These are phyloP conservation scores for Blastobotrys indianensis DNA, from an alignment of 1,139 yeast species.

Conservation along the genomic window DNA sequence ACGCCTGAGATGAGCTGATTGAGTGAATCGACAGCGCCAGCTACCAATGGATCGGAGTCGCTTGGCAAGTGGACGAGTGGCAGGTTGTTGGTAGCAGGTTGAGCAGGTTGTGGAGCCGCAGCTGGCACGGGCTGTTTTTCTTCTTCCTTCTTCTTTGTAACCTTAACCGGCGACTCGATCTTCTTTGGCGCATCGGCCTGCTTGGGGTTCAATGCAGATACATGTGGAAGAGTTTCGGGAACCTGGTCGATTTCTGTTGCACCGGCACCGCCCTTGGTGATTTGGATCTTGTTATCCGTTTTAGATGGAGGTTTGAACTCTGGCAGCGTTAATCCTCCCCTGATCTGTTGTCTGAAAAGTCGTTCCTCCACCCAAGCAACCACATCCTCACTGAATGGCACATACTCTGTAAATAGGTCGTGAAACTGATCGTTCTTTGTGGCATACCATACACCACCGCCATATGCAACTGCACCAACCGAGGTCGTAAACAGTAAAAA, in stretches of 20 bases:
- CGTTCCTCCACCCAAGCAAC: constrained; percentile 47
- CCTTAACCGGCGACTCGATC: not conserved
- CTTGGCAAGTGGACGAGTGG: constrained; percentile 28
- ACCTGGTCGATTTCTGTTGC: constrained; percentile 13
- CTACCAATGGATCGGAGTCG: constrained; percentile 44
- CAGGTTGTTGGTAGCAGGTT: constrained; percentile 8
- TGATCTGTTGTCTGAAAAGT: constrained; percentile 26
- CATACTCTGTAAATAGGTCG: constrained; percentile 48
- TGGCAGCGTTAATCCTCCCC: constrained; percentile 17
- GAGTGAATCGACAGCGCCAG: constrained; percentile 44
- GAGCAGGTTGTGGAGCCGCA: constrained; percentile 4
- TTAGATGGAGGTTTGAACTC: constrained; percentile 23
- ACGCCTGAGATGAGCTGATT: constrained; percentile 49
- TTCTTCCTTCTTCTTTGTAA: not conserved
- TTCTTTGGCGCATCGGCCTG: not conserved
- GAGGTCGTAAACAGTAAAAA: constrained; percentile 26
- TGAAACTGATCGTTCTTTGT: constrained; percentile 36
- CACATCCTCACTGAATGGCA: constrained; percentile 54
- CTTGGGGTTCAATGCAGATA: constrained; percentile 4
- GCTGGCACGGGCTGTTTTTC: constrained; percentile 11
- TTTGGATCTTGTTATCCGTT: constrained; percentile 6
- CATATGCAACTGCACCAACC: constrained; percentile 29
- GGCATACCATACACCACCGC: constrained; percentile 37
- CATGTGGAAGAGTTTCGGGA: constrained; percentile 5
- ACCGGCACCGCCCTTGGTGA: constrained; percentile 34